A percentile compares a stretch with the other conserved stretches of the same genome.
These are phyloP conservation scores for Gardenia jasminoides DNA, from an alignment of 257 asterid genomes.

Conservation along the genomic window DNA sequence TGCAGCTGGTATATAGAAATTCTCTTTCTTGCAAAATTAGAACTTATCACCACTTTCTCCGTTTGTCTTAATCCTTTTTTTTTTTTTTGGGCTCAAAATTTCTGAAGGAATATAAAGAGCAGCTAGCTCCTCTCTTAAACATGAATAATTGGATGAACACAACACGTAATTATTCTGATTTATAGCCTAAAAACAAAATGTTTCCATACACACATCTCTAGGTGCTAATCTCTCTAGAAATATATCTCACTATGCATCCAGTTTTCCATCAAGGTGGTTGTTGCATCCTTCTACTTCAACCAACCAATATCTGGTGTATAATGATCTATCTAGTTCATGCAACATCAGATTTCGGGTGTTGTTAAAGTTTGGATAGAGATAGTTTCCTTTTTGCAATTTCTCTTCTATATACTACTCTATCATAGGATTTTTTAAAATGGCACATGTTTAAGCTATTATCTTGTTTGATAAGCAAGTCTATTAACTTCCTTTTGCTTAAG, in stretches of 20 bases:
- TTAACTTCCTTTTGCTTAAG: neutral
- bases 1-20: slow-evolving; percentile 72
- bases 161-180: neutral
- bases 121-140: neutral
- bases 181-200: neutral
- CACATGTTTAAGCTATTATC: neutral
- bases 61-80: neutral
- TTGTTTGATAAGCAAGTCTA: neutral
- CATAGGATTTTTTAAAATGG: neutral
- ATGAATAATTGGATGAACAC: neutral
- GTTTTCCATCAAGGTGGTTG: neutral
- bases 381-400: neutral
- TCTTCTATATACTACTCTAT: neutral
- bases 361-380: neutral
- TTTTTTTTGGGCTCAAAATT: neutral
- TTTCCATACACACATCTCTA: neutral
- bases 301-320: neutral
- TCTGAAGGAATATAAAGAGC: neutral
- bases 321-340: neutral
- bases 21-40: neutral
- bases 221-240: neutral
- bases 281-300: neutral
- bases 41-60: slow-evolving; percentile 13
- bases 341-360: neutral
- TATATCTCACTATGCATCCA: neutral